Base-by-base conservation (phyloP, 495 filamentous ascomycete genomes). In the Margaritispora aquatica region DNA sequence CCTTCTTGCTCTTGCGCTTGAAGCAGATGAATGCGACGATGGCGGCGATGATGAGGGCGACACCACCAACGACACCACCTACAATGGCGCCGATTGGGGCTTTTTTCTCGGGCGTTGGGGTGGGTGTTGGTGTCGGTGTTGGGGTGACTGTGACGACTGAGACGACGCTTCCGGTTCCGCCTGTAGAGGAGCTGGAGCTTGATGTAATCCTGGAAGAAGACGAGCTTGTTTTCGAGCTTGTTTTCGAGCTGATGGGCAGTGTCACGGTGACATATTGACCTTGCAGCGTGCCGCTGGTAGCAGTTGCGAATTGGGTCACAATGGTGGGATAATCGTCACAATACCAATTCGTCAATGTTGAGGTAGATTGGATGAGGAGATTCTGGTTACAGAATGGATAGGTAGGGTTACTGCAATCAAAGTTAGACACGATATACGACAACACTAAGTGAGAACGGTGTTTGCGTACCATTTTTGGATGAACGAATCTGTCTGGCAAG, bases 31-130 rank as follows among this genome's bases (percentile, higher is more conserved):
- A 2, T 19, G 20, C 24, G 3, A 57, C 24, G 8, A 26, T 44
- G 13, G 24, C 8, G 3, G 27, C 22, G 2, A 24, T 44, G 1
- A 57, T 49, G 23, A 50, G 1, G 15, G 41, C 36, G 1, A 57
- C 19, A 2, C 55, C 55, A 8, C 55, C 55, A 17, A 57, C 24
- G 4, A 27, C 41, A 1, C 55, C 55, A 20, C 55, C 55, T 31
- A 57, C 44, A 31, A 57, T 57, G 17, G 55, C 23, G 23, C 55
- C 55, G 22, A 57, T 57, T 9, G 55, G 55, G 20, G 55, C 50
- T 13, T 26, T 11, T 17, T 57, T 57, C 9, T 17, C 1, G 15
- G 29, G 15, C 20, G 17, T 20, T 26, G 38, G 24, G 3, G 11
- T 19, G 13, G 55, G 24, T 1, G 46, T 23, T 26, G 38, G 2